A percentile compares a stretch with the other conserved stretches of the same genome.
Evolutionary conservation across 2,329 filamentous ascomycete genomes (phyloP).

Genomic region (Colletotrichum musae): DNA sequence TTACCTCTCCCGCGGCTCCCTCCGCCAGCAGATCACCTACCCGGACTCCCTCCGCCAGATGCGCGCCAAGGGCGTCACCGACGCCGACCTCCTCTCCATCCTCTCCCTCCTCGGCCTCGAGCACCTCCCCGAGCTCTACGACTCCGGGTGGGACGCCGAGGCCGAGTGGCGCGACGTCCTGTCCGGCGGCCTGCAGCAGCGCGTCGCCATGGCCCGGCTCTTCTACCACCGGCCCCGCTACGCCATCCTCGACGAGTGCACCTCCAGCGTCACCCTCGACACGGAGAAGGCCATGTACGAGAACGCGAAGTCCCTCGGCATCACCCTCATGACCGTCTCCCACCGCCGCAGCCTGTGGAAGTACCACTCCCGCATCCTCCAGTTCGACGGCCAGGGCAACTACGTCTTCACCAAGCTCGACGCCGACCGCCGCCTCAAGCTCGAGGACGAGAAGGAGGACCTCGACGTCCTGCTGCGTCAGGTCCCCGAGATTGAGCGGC

Average conservation of each 20-base stretch:
- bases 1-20: constrained; percentile 89
- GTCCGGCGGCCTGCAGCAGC: constrained; percentile 92
- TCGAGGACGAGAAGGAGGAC: constrained; percentile 98
- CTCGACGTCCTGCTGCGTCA: constrained; percentile 87
- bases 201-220: constrained; percentile 94
- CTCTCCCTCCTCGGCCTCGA: constrained; percentile 87
- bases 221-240: constrained; percentile 96
- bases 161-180: constrained; percentile 97
- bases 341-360: constrained; percentile 95
- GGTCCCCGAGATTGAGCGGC: constrained; percentile 88
- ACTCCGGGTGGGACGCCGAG: constrained; percentile 89
- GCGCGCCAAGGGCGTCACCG: constrained; percentile 86
- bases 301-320: constrained; percentile 89
- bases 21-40: constrained; percentile 98
- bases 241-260: constrained; percentile 97
- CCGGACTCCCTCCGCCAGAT: constrained; percentile 91
- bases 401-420: constrained; percentile 93
- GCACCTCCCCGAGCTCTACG: constrained; percentile 82
- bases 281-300: constrained; percentile 98
- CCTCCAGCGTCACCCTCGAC: constrained; percentile 93
- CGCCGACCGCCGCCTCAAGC: constrained; percentile 84
- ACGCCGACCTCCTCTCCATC: constrained; percentile 83
- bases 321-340: constrained; percentile 97
- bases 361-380: constrained; percentile 93
- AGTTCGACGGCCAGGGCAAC: constrained; percentile 95